Evolutionary conservation across 805 yeast species (phyloP).

Genomic region (Pachysolen tannophilus): DNA sequence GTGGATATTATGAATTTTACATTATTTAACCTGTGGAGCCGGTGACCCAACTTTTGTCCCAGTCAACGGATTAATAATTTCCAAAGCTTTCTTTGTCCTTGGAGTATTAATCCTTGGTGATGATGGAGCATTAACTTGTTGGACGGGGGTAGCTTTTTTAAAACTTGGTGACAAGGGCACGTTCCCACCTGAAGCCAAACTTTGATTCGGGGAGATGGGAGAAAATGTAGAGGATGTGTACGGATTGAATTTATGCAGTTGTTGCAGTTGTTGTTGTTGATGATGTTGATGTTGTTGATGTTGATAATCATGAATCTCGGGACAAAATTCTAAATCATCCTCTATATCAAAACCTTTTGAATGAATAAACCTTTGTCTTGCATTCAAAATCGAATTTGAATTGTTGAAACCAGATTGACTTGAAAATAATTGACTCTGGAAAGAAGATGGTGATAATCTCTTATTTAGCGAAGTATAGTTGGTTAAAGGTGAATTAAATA

Average conservation of each 20-base stretch:
- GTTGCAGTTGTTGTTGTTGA: constrained; percentile 17
- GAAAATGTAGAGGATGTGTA: constrained; percentile 58
- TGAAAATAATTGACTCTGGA: background rate
- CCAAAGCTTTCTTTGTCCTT: constrained; percentile 49
- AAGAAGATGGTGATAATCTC: background rate
- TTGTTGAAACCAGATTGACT: no score
- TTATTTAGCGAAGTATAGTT: no score
- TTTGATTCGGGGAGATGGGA: constrained; percentile 35
- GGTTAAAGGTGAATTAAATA: background rate
- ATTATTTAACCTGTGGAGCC: constrained; percentile 17
- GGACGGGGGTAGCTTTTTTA: constrained; percentile 7
- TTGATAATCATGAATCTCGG: constrained; percentile 30
- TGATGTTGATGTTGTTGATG: constrained; percentile 1
- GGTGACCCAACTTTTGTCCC: constrained; percentile 50
- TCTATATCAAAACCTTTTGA: constrained; percentile 55
- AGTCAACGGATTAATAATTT: constrained; percentile 56
- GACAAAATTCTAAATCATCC: constrained; percentile 60
- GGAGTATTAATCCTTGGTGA: constrained; percentile 48
- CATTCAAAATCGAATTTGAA: constrained; percentile 1
- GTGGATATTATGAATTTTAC: no score
- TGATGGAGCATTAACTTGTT: constrained; percentile 6
- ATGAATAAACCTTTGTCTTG: constrained; percentile 36
- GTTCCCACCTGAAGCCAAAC: constrained; percentile 12
- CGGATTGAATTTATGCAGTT: constrained; percentile 52
- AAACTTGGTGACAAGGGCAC: constrained; percentile 15